Conservation (phyloP, 495 filamentous ascomycete species). For the Filosporella fistucella region DNA sequence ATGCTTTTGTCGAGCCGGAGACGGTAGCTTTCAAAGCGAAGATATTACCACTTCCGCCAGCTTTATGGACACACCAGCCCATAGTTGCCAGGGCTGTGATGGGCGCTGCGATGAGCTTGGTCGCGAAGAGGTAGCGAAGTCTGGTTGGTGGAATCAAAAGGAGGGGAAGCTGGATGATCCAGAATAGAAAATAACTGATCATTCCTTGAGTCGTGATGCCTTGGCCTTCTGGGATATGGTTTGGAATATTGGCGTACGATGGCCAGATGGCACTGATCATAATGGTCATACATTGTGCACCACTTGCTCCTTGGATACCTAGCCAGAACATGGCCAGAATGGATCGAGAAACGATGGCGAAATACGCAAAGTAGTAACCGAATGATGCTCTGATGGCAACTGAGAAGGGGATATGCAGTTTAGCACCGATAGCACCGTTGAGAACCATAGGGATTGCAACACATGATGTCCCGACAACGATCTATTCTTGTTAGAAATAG, state of each 20-base stretch:
- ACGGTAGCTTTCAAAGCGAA: conserved; percentile 39
- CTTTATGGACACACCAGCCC: conserved; percentile 44
- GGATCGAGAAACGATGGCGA: conserved; percentile 61
- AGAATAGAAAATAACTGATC: conserved; percentile 60
- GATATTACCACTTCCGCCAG: conserved; percentile 40
- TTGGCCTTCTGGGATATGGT: conserved; percentile 47
- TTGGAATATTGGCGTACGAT: conserved; percentile 49
- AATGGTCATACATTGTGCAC: conserved; percentile 57
- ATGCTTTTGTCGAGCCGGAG: conserved; percentile 33
- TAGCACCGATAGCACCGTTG: conserved; percentile 48
- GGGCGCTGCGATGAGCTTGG: conserved; percentile 51
- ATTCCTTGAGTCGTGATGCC: conserved; percentile 64
- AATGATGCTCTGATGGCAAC: conserved; percentile 62
- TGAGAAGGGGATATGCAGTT: conserved; percentile 64
- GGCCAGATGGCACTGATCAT: conserved; percentile 70
- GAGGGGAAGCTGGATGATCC: conserved; percentile 48
- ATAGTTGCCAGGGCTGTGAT: conserved; percentile 48
- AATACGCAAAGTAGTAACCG: conserved; percentile 66
- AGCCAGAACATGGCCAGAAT: conserved; percentile 72
- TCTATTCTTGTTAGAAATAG: conserved; percentile 1
- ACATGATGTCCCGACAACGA: conserved; percentile 57
- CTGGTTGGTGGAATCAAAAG: conserved; percentile 53
- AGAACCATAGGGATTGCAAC: conserved; percentile 58
- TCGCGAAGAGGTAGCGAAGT: conserved; percentile 53
- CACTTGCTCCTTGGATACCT: conserved; percentile 64